phyloP scores from a whole-genome alignment of 1,284 basidiomycete species.

The Neotropicomus parvogracilis region DNA sequence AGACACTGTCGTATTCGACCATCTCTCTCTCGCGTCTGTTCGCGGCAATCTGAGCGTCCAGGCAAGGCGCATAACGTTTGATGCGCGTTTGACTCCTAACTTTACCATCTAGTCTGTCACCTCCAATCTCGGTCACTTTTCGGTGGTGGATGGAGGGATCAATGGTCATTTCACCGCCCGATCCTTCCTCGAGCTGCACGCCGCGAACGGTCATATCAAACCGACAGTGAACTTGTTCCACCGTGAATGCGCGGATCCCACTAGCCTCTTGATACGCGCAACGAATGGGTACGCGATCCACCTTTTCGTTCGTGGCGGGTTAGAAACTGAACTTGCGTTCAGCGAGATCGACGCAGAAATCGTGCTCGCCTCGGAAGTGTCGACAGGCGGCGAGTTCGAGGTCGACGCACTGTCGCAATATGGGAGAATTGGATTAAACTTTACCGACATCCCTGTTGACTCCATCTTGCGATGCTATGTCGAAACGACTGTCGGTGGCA shows the following conservation, averaged over 20 bases:
- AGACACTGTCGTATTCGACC: constrained; percentile 33
- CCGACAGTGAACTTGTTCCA: constrained; percentile 36
- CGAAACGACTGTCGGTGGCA: constrained; percentile 32
- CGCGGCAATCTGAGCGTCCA: constrained; percentile 31
- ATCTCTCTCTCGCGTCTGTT: constrained; percentile 28
- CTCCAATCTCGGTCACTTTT: constrained; percentile 30
- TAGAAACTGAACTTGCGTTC: constrained; percentile 8
- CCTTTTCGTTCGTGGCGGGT: neutral
- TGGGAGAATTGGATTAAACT: constrained; percentile 34
- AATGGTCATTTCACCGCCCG: constrained; percentile 40
- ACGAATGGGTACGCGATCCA: constrained; percentile 37
- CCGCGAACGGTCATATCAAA: constrained; percentile 38
- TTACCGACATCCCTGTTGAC: constrained; percentile 38
- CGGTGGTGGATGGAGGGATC: constrained; percentile 37
- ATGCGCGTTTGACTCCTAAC: neutral
- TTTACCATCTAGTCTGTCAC: constrained; percentile 33
- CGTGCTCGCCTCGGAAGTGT: constrained; percentile 26
- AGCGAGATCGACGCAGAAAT: constrained; percentile 34
- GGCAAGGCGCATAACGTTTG: constrained; percentile 19
- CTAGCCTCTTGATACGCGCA: constrained; percentile 31
- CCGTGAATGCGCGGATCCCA: constrained; percentile 21
- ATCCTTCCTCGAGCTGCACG: constrained; percentile 35
- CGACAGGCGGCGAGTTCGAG: constrained; percentile 34
- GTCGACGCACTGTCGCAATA: constrained; percentile 32
- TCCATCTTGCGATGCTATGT: constrained; percentile 37